Evolutionary conservation across 164 flowering plant genomes (phyloP).

Genomic region (Chimonanthus praecox): DNA sequence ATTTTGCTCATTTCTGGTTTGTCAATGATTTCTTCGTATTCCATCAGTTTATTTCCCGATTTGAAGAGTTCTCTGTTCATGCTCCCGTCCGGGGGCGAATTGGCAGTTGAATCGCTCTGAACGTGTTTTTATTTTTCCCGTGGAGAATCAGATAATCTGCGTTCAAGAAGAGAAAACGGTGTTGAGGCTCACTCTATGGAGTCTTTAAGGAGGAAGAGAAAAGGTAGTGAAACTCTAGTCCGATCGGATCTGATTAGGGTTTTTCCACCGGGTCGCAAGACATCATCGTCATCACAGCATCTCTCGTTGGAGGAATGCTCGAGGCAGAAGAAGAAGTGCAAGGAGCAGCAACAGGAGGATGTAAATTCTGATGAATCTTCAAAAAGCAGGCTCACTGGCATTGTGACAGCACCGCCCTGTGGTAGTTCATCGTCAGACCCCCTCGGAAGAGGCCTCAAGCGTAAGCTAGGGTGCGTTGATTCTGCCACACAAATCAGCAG

Average conservation of each 20-base stretch:
- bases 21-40: neutral
- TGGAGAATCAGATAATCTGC: neutral
- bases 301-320: conserved; percentile 62
- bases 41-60: neutral
- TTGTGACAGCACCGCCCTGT: conserved; percentile 75
- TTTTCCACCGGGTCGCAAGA: conserved; percentile 15
- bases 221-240: conserved; percentile 46
- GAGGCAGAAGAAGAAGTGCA: conserved; percentile 55
- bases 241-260: conserved; percentile 14
- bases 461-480: conserved; percentile 96
- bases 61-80: no score
- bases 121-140: neutral
- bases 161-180: neutral
- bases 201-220: conserved; percentile 69
- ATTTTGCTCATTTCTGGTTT: no score
- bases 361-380: conserved; percentile 26
- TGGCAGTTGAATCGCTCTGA: neutral
- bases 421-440: conserved; percentile 44
- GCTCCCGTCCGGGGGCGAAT: neutral
- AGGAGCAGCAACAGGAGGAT: conserved; percentile 26
- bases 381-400: conserved; percentile 52
- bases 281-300: conserved; percentile 32
- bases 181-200: conserved; percentile 8
- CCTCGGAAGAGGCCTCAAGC: conserved; percentile 74
- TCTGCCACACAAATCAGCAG: conserved; percentile 61